phyloP scores from a whole-genome alignment of 495 filamentous ascomycete genomes.

The Neurospora sp. region DNA sequence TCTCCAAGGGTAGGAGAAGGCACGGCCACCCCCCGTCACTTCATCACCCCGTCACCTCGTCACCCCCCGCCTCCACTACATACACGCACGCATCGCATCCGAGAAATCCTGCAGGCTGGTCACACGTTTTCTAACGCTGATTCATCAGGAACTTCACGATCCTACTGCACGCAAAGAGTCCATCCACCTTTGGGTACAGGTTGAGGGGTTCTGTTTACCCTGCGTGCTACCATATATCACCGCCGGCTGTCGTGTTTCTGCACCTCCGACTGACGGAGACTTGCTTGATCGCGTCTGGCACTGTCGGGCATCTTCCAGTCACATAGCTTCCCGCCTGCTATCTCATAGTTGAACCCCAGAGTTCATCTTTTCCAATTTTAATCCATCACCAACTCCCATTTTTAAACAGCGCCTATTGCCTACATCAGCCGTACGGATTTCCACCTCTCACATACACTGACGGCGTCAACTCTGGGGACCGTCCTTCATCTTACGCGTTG shows the following conservation, averaged over 20 bases:
- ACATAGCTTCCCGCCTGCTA: background rate
- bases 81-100: slow-evolving; percentile 18
- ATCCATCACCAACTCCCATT: slow-evolving; percentile 5
- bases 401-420: slow-evolving; percentile 11
- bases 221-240: background rate
- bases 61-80: slow-evolving; percentile 11
- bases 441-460: background rate
- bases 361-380: background rate
- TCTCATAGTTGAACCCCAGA: background rate
- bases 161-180: background rate
- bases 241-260: background rate
- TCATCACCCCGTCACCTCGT: slow-evolving; percentile 4
- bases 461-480: background rate
- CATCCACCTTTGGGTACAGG: background rate
- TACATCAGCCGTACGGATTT: background rate
- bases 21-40: slow-evolving; percentile 1
- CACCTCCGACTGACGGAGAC: background rate
- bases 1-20: background rate
- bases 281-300: background rate
- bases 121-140: slow-evolving; percentile 21
- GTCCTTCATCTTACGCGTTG: background rate
- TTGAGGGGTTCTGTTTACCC: background rate
- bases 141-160: slow-evolving; percentile 16
- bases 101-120: slow-evolving; percentile 23
- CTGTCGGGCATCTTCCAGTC: background rate